Base-by-base conservation (phyloP, 805 yeast species). In the Saccharomyces jurei region DNA sequence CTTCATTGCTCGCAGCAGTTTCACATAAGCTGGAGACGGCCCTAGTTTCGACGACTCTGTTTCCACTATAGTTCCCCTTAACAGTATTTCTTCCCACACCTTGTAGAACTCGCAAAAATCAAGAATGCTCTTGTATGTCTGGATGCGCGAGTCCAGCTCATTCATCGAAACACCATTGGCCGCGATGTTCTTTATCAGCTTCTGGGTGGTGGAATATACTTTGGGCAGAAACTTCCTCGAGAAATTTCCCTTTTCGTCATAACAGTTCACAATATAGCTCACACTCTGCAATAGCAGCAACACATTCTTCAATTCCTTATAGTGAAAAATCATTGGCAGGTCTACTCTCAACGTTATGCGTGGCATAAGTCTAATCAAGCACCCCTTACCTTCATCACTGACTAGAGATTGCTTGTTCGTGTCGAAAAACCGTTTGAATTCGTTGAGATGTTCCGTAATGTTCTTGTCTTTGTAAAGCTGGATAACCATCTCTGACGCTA, bases 241-340 rank as follows among this genome's bases (percentile, higher is more conserved):
- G 52, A 67, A 68, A 52, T 66, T 65, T 3, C 68, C 63, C 41
- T 58, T 61, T 30, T 60, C 58, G 54, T 69, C 72, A 47, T 66
- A 63, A 32, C 71, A 68, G 48, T 68, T 69, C 2, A 64, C 63
- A 36, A 69, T 50, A 50, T 63, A 69, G 54, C 71, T 66, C 8
- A 67, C 63, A 56, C 71, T 67, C 54, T 69, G 73, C 21, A 68
- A 55, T 8, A 69, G 54, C 6, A 68, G 49, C 17, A 69, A 49
- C 3, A 68, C 21, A 28, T 62, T 62, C 52, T 68, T 69, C 50
- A 66, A 49, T 52, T 67, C 66, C 41, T 59, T 60, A 36, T 66
- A 67, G 27, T 59, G 54, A 29, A 65, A 63, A 14, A 64, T 48
- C 2, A 54, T 52, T 0, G 65, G 60, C 10, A 60, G 49, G 14